phyloP scores from a whole-genome alignment of 768 basidiomycete species.

The Lactifluus rugatus region DNA sequence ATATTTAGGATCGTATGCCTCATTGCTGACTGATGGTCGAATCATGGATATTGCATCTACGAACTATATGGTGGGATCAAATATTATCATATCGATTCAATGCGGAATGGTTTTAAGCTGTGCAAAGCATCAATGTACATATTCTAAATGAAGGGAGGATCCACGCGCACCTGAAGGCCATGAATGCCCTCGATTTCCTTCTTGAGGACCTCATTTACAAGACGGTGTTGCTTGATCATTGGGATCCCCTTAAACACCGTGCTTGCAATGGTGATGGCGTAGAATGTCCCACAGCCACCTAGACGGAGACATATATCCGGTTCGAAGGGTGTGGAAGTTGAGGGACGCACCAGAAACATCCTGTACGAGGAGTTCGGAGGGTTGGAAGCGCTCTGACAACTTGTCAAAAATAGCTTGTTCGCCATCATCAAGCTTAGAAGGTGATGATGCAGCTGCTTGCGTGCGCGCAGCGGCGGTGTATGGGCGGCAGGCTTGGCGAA shows the following conservation, averaged over 20 bases:
- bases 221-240: conserved; percentile 86
- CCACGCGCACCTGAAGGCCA: conserved; percentile 70
- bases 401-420: conserved; percentile 66
- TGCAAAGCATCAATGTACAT: not conserved
- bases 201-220: conserved; percentile 81
- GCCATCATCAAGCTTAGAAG: conserved; percentile 38
- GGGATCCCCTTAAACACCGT: conserved; percentile 77
- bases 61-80: not conserved
- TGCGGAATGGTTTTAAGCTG: conserved; percentile 14
- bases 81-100: not conserved
- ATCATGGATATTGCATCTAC: conserved; percentile 2
- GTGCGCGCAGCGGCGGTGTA: conserved; percentile 17
- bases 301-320: not conserved
- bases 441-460: not conserved
- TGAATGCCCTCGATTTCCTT: conserved; percentile 87
- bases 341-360: conserved; percentile 82
- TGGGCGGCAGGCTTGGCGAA: conserved; percentile 15
- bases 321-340: not conserved
- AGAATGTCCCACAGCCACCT: conserved; percentile 98
- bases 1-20: not conserved
- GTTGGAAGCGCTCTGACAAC: conserved; percentile 63
- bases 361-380: conserved; percentile 74
- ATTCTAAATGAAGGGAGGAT: not conserved
- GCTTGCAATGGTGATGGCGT: conserved; percentile 83
- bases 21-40: not conserved